Evolutionary conservation across 2,329 filamentous ascomycete species (phyloP).

Genomic region (Raffaelea arxii): DNA sequence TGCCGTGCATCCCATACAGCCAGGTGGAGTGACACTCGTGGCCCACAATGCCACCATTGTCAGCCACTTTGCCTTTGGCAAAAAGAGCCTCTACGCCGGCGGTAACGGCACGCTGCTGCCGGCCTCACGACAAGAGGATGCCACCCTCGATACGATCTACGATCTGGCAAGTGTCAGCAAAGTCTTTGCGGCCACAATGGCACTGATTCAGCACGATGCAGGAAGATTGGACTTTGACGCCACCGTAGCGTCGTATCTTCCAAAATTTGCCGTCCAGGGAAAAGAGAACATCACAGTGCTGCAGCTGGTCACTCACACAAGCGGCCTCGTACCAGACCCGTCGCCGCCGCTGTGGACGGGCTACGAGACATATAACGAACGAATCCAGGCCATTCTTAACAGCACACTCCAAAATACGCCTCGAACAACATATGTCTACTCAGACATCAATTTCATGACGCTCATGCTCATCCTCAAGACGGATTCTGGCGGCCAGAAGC

Average conservation of each 20-base stretch:
- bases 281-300: background rate
- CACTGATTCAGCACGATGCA: background rate
- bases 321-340: background rate
- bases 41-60: background rate
- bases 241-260: background rate
- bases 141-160: background rate
- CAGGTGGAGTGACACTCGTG: background rate
- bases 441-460: background rate
- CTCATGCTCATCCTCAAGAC: background rate
- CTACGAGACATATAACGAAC: background rate
- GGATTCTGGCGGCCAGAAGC: background rate
- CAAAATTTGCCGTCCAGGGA: background rate
- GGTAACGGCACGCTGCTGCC: background rate
- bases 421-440: background rate
- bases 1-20: background rate
- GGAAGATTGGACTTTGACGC: background rate
- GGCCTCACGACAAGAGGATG: background rate
- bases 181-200: background rate
- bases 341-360: background rate
- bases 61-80: background rate
- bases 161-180: background rate
- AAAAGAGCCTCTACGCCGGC: background rate
- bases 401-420: background rate
- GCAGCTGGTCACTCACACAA: background rate
- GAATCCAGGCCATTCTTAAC: background rate